These are phyloP conservation scores for Margaritispora aquatica DNA, from an alignment of 495 filamentous ascomycete genomes.

Conservation along the genomic window DNA sequence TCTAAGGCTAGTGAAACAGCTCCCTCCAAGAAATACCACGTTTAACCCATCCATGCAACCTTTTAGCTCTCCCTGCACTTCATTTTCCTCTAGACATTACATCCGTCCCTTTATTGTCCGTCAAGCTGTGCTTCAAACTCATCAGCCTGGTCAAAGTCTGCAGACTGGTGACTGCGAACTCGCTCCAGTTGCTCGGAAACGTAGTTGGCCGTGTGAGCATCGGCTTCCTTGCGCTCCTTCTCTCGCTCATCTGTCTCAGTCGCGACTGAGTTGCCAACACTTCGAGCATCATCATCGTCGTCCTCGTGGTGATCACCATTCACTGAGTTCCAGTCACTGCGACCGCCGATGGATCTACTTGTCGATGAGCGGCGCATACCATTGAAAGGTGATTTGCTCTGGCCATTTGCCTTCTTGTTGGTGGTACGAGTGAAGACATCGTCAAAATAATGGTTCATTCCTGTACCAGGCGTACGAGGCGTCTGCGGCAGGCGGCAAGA, in stretches of 20 bases:
- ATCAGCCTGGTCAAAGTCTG: constrained; percentile 47
- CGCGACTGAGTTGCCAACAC: constrained; percentile 21
- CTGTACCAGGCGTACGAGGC: constrained; percentile 74
- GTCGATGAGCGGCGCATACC: constrained; percentile 74
- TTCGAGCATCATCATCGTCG: constrained; percentile 21
- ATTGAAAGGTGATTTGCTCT: constrained; percentile 34
- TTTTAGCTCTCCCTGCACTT: too few relatives aligned
- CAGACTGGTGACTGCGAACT: constrained; percentile 47
- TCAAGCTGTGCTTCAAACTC: constrained; percentile 52
- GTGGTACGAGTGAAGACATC: constrained; percentile 66
- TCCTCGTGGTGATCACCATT: constrained; percentile 33
- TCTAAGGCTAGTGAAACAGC: neutral
- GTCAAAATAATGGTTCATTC: constrained; percentile 90
- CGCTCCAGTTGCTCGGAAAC: constrained; percentile 63
- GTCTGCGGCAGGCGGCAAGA: constrained; percentile 92
- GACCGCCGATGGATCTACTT: constrained; percentile 72
- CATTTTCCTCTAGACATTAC: too few relatives aligned
- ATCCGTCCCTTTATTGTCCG: constrained; percentile 21
- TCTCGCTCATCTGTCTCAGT: constrained; percentile 29
- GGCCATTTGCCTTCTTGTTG: constrained; percentile 23
- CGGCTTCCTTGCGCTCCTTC: constrained; percentile 43
- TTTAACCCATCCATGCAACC: neutral
- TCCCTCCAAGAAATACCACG: neutral
- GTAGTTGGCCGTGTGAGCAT: constrained; percentile 63
- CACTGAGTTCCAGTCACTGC: constrained; percentile 69